Conservation (phyloP, 2,329 filamentous ascomycete species). For the Colletotrichum sp. region DNA sequence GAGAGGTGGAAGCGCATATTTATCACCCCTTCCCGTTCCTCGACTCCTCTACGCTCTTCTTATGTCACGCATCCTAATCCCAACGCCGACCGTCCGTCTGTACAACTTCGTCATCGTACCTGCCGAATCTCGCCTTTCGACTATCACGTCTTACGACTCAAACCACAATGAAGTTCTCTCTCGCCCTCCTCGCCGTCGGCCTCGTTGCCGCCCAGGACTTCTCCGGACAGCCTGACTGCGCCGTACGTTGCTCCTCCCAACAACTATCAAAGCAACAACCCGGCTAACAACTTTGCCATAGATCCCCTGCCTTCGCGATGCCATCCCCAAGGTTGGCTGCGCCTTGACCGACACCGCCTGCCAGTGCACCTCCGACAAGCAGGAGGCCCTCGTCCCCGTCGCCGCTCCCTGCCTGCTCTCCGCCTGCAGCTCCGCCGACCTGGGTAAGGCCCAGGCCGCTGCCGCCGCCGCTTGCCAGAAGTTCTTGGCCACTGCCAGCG, state of each 20-base stretch:
- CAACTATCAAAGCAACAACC: background rate
- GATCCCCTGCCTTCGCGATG: conserved; percentile 37
- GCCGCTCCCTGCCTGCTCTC: conserved; percentile 36
- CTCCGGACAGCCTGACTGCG: conserved; percentile 38
- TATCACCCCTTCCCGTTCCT: conserved; percentile 1
- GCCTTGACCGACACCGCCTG: conserved; percentile 38
- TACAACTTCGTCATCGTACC: background rate
- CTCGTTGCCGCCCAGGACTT: conserved; percentile 44
- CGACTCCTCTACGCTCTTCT: fast-evolving
- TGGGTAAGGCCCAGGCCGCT: conserved; percentile 35
- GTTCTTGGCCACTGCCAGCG: conserved; percentile 22
- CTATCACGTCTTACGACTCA: background rate
- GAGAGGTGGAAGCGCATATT: background rate
- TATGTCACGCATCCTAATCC: background rate
- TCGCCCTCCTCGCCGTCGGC: conserved; percentile 37
- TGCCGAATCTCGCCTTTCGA: background rate
- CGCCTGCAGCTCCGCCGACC: conserved; percentile 35
- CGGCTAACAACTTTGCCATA: background rate
- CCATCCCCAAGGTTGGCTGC: conserved; percentile 41
- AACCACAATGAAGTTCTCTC: conserved; percentile 45
- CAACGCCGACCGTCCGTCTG: background rate
- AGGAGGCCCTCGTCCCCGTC: conserved; percentile 31
- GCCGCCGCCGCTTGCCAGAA: conserved; percentile 28
- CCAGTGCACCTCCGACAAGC: conserved; percentile 39
- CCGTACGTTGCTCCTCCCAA: conserved; percentile 36